Evolutionary conservation across 495 filamentous ascomycete species (phyloP).

Genomic region (Penicillium lividum): DNA sequence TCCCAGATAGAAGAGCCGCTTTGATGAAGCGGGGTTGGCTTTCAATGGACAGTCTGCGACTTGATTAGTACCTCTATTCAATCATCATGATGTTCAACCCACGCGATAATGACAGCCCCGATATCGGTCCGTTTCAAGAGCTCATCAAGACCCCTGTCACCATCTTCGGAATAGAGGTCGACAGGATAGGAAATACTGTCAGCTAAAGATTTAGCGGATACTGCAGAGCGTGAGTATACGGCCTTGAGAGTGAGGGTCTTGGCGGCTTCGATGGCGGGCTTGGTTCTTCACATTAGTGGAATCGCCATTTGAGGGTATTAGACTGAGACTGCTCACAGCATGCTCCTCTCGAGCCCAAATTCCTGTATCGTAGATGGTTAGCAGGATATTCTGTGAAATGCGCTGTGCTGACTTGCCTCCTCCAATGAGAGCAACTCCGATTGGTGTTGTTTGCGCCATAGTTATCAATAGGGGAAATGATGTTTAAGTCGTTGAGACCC

Average conservation of each 20-base stretch:
- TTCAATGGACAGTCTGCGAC: conserved; percentile 17
- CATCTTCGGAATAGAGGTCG: conserved; percentile 58
- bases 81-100: not conserved
- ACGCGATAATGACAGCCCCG: conserved; percentile 62
- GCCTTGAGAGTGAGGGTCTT: not conserved
- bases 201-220: not conserved
- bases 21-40: conserved; percentile 17
- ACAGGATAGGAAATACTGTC: conserved; percentile 14
- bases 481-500: not conserved
- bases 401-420: not conserved
- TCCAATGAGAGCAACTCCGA: not conserved
- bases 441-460: not conserved
- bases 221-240: not conserved
- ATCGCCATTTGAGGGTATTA: not conserved
- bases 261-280: not conserved
- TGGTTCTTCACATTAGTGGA: not conserved
- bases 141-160: conserved; percentile 50
- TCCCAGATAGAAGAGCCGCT: conserved; percentile 57
- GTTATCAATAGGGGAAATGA: not conserved
- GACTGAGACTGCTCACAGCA: not conserved
- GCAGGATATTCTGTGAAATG: not conserved
- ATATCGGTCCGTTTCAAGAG: conserved; percentile 61
- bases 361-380: not conserved
- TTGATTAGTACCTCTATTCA: not conserved
- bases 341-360: not conserved